These are phyloP conservation scores for Rhizophagus prolifer DNA, from an alignment of 192 early-diverging fungal genomes.

Conservation along the genomic window DNA sequence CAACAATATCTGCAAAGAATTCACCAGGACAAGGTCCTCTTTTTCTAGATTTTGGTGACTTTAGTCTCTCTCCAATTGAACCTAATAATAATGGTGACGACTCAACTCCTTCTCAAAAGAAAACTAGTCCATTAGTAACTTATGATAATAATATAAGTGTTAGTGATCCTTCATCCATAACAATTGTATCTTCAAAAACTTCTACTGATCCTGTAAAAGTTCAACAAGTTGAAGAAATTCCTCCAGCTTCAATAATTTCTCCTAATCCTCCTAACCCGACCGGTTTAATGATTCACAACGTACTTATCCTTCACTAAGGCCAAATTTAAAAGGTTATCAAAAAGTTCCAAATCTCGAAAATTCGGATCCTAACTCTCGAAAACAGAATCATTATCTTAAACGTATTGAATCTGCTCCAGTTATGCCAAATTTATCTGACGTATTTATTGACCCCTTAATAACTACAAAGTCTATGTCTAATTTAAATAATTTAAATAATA, in stretches of 20 bases:
- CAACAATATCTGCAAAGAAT: slow-evolving; percentile 9
- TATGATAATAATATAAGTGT: neutral
- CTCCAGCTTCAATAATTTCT: neutral
- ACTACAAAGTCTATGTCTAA: slow-evolving; percentile 13
- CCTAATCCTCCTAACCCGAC: neutral
- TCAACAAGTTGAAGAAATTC: neutral
- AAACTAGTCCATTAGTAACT: neutral
- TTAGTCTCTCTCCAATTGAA: slow-evolving; percentile 8
- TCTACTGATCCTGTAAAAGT: neutral
- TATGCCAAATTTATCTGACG: neutral
- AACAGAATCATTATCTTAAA: slow-evolving; percentile 13
- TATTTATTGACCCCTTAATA: neutral
- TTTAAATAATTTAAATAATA: slow-evolving; percentile 23
- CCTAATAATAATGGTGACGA: neutral
- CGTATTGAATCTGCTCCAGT: slow-evolving; percentile 20
- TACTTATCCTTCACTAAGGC: neutral
- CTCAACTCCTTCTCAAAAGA: neutral
- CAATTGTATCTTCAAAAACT: neutral
- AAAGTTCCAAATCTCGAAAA: neutral
- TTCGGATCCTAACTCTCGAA: slow-evolving; percentile 1
- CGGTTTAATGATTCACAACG: neutral
- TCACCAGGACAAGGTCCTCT: neutral
- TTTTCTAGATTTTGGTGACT: slow-evolving; percentile 15
- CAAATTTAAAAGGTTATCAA: neutral
- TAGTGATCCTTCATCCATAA: neutral